Percentiles rank a stretch among this genome's conserved stretches.
phyloP scores from a whole-genome alignment of 257 asterid genomes.

The Solanum sparsipilum region DNA sequence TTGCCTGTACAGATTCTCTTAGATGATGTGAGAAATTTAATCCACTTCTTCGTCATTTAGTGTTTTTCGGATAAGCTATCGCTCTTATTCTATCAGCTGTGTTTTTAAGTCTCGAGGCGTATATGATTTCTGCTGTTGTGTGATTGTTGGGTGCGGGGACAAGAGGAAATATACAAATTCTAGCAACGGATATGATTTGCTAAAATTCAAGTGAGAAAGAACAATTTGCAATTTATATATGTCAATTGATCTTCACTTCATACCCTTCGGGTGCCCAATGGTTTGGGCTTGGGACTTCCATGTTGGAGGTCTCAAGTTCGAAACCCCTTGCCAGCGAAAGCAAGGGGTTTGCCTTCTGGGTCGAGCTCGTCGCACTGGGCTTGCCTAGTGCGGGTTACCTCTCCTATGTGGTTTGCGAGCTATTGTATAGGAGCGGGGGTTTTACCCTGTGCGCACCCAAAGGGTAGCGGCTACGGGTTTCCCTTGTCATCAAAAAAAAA shows the following conservation, averaged over 20 bases:
- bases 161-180: not conserved
- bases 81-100: not conserved
- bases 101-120: not conserved
- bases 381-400: too few species aligned
- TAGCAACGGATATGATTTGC: not conserved
- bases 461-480: too few species aligned
- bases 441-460: too few species aligned
- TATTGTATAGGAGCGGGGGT: too few species aligned
- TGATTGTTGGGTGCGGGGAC: not conserved
- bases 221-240: not conserved
- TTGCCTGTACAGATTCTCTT: not conserved
- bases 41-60: not conserved
- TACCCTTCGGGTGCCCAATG: too few species aligned
- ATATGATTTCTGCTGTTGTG: not conserved
- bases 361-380: too few species aligned
- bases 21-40: not conserved
- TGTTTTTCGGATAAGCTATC: not conserved
- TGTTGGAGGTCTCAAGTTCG: too few species aligned
- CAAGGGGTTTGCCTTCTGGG: too few species aligned
- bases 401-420: too few species aligned
- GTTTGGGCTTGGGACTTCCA: too few species aligned
- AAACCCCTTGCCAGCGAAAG: too few species aligned
- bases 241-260: not conserved
- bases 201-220: not conserved
- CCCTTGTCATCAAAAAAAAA: too few species aligned